Evolutionary conservation across 768 basidiomycete genomes (phyloP).

Genomic region (Fibroporia radiculosa): DNA sequence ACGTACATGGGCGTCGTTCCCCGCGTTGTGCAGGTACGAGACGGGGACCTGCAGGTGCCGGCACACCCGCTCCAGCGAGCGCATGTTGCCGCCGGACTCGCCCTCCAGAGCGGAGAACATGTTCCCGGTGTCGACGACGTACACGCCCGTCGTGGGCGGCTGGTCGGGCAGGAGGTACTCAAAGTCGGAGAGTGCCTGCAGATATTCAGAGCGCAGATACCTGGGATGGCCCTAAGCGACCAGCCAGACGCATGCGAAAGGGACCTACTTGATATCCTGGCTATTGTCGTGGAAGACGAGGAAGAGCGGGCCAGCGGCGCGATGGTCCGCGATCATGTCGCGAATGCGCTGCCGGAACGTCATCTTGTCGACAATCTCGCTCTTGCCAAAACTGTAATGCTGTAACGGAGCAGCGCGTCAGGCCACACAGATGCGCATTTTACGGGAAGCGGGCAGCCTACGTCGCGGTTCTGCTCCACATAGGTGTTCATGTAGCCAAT

Average conservation of each 20-base stretch:
- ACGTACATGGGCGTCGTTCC: conserved; percentile 77
- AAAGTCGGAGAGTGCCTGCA: conserved; percentile 48
- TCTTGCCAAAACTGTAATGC: conserved; percentile 63
- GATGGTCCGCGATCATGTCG: conserved; percentile 33
- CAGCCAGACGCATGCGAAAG: conserved; percentile 3
- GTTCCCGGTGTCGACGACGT: conserved; percentile 65
- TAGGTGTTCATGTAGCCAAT: conserved; percentile 52
- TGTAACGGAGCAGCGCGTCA: conserved; percentile 19
- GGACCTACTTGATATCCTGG: conserved; percentile 65
- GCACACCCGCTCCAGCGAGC: conserved; percentile 55
- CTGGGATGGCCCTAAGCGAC: conserved; percentile 34
- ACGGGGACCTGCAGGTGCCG: conserved; percentile 52
- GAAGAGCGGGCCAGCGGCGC: conserved; percentile 51
- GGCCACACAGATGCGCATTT: background rate
- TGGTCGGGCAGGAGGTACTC: conserved; percentile 51
- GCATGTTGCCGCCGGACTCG: conserved; percentile 40
- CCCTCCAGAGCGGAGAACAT: conserved; percentile 73
- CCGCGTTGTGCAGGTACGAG: conserved; percentile 69
- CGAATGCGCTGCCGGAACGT: conserved; percentile 46
- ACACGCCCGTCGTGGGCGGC: conserved; percentile 45
- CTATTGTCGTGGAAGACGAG: conserved; percentile 75
- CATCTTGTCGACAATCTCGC: conserved; percentile 42
- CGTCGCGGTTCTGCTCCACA: conserved; percentile 49
- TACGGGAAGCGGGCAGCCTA: conserved; percentile 2
- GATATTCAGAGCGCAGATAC: conserved; percentile 39